These are phyloP conservation scores for Eucalyptus brandiana DNA, from an alignment of 345 rosid species.

Conservation along the genomic window DNA sequence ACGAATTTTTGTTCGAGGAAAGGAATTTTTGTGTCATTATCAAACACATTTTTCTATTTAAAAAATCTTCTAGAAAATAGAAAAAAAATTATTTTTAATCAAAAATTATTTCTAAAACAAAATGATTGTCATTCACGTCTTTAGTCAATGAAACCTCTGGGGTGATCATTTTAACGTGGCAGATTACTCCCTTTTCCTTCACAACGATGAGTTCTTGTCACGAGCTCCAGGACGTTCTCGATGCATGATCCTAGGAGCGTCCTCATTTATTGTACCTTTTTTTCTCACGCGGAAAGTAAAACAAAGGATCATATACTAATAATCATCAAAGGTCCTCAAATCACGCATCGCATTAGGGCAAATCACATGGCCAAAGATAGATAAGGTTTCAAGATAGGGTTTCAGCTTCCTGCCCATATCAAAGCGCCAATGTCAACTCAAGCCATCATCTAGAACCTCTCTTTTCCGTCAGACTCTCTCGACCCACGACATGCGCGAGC, in stretches of 20 bases:
- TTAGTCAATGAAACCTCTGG: background rate
- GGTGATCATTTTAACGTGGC: background rate
- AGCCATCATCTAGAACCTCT: background rate
- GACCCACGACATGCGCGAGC: background rate
- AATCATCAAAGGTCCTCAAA: background rate
- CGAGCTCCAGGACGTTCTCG: background rate
- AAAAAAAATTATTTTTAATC: too few relatives aligned
- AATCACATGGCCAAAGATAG: background rate
- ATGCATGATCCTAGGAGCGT: background rate
- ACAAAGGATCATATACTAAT: background rate
- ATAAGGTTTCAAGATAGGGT: background rate
- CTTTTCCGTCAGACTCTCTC: background rate
- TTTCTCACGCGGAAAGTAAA: background rate
- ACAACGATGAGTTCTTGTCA: background rate
- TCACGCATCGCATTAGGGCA: background rate
- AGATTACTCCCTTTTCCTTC: background rate
- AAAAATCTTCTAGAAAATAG: too few relatives aligned
- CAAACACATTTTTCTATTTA: too few relatives aligned
- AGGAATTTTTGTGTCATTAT: fast-evolving
- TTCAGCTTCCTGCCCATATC: background rate
- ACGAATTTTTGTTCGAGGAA: fast-evolving
- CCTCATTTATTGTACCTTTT: background rate
- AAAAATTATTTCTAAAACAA: too few relatives aligned
- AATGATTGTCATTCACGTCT: background rate
- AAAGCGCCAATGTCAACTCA: background rate